Evolutionary conservation across 148 eudicot species (phyloP), one percentile per base, ranked within the genome.

Genomic region (Rhododendron molle): DNA sequence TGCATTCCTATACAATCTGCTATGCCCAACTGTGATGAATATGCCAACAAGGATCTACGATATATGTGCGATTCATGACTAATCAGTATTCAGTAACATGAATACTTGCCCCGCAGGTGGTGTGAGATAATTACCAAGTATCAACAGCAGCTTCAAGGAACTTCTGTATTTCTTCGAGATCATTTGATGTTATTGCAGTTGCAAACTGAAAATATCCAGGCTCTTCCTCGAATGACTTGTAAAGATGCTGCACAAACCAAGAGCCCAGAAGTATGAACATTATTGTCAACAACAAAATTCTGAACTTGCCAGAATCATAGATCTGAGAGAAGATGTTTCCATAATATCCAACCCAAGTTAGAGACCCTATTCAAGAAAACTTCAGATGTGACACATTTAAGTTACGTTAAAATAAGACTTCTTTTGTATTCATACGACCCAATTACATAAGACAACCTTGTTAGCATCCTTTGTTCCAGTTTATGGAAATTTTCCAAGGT

Each of bases 111-210:
- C 1, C 50, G 21, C 10, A 77, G 52, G 77, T 62, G 72, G 30
- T 44, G 62, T 60, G 76, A 44, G 60, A 83, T 28, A 77, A 43
- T 58, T 83, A 86, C 84, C 83, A 77, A 60, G 92, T 85, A 87
- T 90, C 90, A 85, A 97, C 98, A 90, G 99, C 86, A 87, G 92
- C 91, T 30, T 97, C 98, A 86, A 97, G 97, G 91, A 97, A 97
- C 85, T 92, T 95, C 52, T 94, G 96, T 91, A 97, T 97, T 87
- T 97, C 98, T 87, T 95, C 98, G 36, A 97, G 92, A 92, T 97
- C 99, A 85, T 83, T 92, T 72, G 98, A 97, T 79, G 91, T 91
- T 83, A 94, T 88, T 65, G 93, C 90, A 89, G 95, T 94, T 73
- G 99, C 98, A 92, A 94, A 93, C 88, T 95, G 96, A 82, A 97